Base-by-base conservation (phyloP, 345 rosid genomes). In the Clarkia xantiana region DNA sequence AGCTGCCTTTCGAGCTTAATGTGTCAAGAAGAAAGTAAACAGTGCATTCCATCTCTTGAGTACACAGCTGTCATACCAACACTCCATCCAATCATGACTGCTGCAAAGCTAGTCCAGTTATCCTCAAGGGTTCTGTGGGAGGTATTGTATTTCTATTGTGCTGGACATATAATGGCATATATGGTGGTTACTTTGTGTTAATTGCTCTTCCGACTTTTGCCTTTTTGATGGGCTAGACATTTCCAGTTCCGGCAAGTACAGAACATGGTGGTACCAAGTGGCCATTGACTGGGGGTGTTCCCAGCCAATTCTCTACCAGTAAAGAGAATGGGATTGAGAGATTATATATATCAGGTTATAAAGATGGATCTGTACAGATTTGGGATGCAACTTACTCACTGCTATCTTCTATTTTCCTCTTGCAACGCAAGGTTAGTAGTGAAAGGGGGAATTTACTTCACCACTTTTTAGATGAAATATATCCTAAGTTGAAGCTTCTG, bases 211-310 rank as follows among this genome's bases (percentile, higher is more conserved):
- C 15, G 11, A 9, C 46, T 51, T 40, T 45, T 36, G 40, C 44
- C 6, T 9, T 48, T 7, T 53, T 50, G 29, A 11, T 15, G 53
- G 71, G 67, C 77, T 52, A 64, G 48, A 62, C 65, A 43, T 41
- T 63, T 23, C 44, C 17, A 45, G 51, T 51, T 38, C 67, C 65
- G 59, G 60, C 40, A 42, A 54, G 63, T 55, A 51, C 64, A 44
- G 25, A 56, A 44, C 61, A 47, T 55, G 53, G 55, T 58, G 58
- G 54, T 49, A 55, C 43, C 11, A 68, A 71, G 62, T 67, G 82
- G 80, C 84, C 82, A 52, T 63, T 81, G 76, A 81, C 78, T 39
- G 84, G 84, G 14, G 84, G 89, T 40, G 73, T 78, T 14, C 78
- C 77, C 40, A 62, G 64, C 60, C 68, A 71, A 14, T 48, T 62